Evolutionary conservation across 352 stramenopile genomes (phyloP).

Genomic region (Phytophthora sp.): DNA sequence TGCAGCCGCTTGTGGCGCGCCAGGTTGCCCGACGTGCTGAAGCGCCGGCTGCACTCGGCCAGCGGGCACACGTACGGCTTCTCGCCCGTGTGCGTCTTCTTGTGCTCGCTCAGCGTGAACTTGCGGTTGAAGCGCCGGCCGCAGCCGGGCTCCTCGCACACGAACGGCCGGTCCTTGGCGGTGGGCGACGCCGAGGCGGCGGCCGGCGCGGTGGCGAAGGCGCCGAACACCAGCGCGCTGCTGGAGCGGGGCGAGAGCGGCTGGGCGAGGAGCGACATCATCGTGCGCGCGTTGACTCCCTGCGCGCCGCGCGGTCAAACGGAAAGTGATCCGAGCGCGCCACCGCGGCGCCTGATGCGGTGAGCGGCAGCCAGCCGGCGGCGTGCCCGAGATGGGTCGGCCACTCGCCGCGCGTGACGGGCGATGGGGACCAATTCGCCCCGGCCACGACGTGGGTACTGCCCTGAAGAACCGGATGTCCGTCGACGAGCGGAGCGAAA

Average conservation of each 20-base stretch:
- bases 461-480: neutral
- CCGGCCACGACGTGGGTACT: neutral
- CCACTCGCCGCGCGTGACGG: neutral
- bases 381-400: slow-evolving; percentile 21
- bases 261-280: slow-evolving; percentile 44
- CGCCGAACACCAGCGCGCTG: slow-evolving; percentile 21
- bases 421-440: slow-evolving; percentile 13
- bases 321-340: slow-evolving; percentile 28
- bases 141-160: slow-evolving; percentile 46
- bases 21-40: slow-evolving; percentile 64
- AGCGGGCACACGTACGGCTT: slow-evolving; percentile 58
- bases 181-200: slow-evolving; percentile 1
- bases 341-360: slow-evolving; percentile 10
- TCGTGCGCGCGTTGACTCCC: slow-evolving; percentile 15
- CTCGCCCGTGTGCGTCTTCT: slow-evolving; percentile 64
- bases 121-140: slow-evolving; percentile 56
- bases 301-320: slow-evolving; percentile 21
- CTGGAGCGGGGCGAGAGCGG: slow-evolving; percentile 20
- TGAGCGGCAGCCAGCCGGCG: slow-evolving; percentile 25
- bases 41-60: slow-evolving; percentile 51
- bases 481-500: neutral
- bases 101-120: slow-evolving; percentile 65
- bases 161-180: slow-evolving; percentile 46
- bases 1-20: slow-evolving; percentile 62
- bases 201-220: slow-evolving; percentile 7